phyloP scores from a whole-genome alignment of 352 stramenopile genomes.

The Globisporangium cylindrosporum region DNA sequence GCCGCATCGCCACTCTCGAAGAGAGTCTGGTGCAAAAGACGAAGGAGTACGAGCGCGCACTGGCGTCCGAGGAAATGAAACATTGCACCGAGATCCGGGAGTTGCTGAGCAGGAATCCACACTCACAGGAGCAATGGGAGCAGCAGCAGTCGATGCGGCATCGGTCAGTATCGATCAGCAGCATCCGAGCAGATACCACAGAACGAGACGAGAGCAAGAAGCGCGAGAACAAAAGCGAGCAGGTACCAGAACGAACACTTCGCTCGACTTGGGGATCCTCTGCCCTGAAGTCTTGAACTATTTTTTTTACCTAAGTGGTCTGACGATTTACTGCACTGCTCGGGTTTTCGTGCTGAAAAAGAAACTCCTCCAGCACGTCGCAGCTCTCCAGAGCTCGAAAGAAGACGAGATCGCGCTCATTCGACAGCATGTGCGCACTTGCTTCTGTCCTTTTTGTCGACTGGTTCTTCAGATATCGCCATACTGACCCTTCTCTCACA shows the following conservation, averaged over 20 bases:
- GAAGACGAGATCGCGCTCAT: slow-evolving; percentile 71
- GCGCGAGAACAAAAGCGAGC: slow-evolving; percentile 27
- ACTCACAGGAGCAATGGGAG: slow-evolving; percentile 9
- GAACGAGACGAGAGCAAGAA: slow-evolving; percentile 20
- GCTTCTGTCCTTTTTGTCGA: not conserved
- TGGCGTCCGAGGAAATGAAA: slow-evolving; percentile 38
- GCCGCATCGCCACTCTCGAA: slow-evolving; percentile 45
- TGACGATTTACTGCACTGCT: too few relatives aligned
- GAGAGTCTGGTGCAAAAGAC: slow-evolving; percentile 48
- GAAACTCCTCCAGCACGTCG: slow-evolving; percentile 46
- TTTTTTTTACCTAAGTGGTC: not conserved
- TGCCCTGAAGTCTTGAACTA: not conserved
- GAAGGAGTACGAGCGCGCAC: slow-evolving; percentile 57
- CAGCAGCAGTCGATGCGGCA: slow-evolving; percentile 20
- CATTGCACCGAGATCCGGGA: slow-evolving; percentile 58
- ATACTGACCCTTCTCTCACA: too few relatives aligned
- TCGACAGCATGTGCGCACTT: slow-evolving; percentile 44
- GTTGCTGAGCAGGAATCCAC: slow-evolving; percentile 41
- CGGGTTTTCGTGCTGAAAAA: slow-evolving; percentile 9
- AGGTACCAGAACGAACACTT: slow-evolving; percentile 11
- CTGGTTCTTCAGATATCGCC: not conserved
- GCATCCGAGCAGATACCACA: slow-evolving; percentile 8
- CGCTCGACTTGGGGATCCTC: too few relatives aligned
- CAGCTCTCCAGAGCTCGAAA: slow-evolving; percentile 55
- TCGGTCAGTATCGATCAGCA: slow-evolving; percentile 20